Evolutionary conservation across 768 basidiomycete genomes (phyloP).

Genomic region (Russula sp.): DNA sequence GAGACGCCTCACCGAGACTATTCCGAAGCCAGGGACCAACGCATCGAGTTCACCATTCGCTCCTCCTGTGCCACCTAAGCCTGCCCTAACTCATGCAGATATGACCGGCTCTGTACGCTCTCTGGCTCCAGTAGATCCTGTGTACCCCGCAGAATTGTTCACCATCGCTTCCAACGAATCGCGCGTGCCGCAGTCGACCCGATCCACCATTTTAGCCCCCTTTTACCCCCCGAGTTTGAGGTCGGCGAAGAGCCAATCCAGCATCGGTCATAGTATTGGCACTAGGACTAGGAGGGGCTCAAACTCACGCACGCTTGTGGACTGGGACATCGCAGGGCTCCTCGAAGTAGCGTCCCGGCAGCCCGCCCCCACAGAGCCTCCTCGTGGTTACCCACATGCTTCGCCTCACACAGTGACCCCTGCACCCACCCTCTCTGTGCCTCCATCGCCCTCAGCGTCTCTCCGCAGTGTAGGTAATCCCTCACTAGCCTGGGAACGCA

Average conservation of each 20-base stretch:
- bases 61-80: background rate
- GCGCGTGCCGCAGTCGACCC: background rate
- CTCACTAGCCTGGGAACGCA: background rate
- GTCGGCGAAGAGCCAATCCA: background rate
- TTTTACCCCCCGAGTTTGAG: background rate
- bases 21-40: too few species aligned
- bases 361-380: background rate
- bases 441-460: background rate
- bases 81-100: background rate
- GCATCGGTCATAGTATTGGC: background rate
- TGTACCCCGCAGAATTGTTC: conserved; percentile 7
- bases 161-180: background rate
- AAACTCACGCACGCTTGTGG: background rate
- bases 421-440: background rate
- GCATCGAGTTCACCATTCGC: background rate
- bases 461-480: background rate
- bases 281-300: background rate
- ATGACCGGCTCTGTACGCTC: background rate
- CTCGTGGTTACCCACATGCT: background rate
- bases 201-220: conserved; percentile 12
- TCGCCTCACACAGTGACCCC: background rate
- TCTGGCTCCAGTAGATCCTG: conserved; percentile 4
- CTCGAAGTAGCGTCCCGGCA: conserved; percentile 14
- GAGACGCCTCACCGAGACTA: too few species aligned
- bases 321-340: conserved; percentile 20